These are phyloP conservation scores for Kuraishia hungarica DNA, from an alignment of 805 yeast species.

Conservation along the genomic window DNA sequence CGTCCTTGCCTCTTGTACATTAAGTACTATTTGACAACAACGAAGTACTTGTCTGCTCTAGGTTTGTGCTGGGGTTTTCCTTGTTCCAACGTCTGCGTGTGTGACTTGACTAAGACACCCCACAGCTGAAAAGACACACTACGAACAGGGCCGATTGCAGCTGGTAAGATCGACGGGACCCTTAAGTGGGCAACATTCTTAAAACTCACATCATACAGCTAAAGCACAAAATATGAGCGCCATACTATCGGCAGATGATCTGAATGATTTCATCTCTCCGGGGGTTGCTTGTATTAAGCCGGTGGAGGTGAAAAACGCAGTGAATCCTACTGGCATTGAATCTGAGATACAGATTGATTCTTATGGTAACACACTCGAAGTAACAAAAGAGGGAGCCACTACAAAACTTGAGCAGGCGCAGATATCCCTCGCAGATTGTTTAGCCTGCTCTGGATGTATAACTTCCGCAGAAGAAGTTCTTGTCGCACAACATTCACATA, in stretches of 20 bases:
- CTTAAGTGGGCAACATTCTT: not conserved
- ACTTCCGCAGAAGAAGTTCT: constrained; percentile 96
- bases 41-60: too few relatives aligned
- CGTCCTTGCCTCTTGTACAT: not conserved
- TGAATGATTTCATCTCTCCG: constrained; percentile 91
- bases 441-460: constrained; percentile 95
- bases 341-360: constrained; percentile 50
- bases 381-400: constrained; percentile 45
- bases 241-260: constrained; percentile 76
- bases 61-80: too few relatives aligned
- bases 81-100: too few relatives aligned
- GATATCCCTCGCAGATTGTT: constrained; percentile 83
- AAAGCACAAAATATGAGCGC: constrained; percentile 60
- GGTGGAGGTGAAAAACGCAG: constrained; percentile 34
- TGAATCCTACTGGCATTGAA: constrained; percentile 17
- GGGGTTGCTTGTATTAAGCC: constrained; percentile 95
- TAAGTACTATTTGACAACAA: too few relatives aligned
- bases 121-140: too few relatives aligned
- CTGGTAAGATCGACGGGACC: not conserved
- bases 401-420: constrained; percentile 67
- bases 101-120: too few relatives aligned
- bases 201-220: not conserved
- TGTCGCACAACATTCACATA: constrained; percentile 84
- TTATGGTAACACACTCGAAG: constrained; percentile 59
- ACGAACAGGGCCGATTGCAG: too few relatives aligned